Percentiles rank a stretch among this genome's conserved stretches.
phyloP scores from a whole-genome alignment of 2,329 filamentous ascomycete genomes.

The Conoideocrella luteorostrata region DNA sequence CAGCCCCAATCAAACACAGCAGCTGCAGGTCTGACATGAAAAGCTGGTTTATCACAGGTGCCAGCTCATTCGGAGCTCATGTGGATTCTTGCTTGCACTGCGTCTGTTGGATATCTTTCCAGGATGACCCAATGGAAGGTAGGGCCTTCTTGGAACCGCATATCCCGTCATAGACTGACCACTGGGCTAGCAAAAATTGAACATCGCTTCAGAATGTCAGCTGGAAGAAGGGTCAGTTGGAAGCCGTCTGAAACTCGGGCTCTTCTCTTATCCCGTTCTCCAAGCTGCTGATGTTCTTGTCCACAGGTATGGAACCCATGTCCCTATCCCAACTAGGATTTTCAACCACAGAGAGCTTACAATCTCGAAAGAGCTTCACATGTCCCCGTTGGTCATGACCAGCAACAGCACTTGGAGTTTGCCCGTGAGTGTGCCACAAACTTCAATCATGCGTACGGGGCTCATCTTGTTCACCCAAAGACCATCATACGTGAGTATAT shows the following conservation, averaged over 20 bases:
- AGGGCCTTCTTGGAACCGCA: not conserved
- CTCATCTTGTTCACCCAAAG: conserved; percentile 58
- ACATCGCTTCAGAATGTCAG: conserved; percentile 51
- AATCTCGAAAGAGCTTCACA: conserved; percentile 63
- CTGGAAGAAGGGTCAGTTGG: conserved; percentile 53
- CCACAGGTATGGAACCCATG: conserved; percentile 51
- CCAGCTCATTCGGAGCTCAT: conserved; percentile 81
- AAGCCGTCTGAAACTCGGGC: conserved; percentile 67
- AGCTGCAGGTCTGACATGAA: not conserved
- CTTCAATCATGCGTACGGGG: conserved; percentile 72
- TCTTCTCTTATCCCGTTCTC: conserved; percentile 94
- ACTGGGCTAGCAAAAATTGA: conserved; percentile 61
- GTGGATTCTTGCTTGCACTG: conserved; percentile 92
- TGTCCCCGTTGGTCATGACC: conserved; percentile 95
- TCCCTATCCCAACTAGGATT: not conserved
- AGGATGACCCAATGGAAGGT: conserved; percentile 99
- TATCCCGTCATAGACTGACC: not conserved
- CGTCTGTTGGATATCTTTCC: conserved; percentile 87
- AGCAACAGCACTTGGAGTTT: conserved; percentile 90
- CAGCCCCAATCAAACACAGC: too few relatives aligned
- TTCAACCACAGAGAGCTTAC: conserved; percentile 1
- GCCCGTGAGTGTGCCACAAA: conserved; percentile 76
- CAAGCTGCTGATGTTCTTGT: conserved; percentile 92
- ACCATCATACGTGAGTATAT: conserved; percentile 60
- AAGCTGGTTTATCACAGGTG: conserved; percentile 43